Conservation (phyloP, 192 early-diverging fungal species). For the Oehlia diaphana region DNA sequence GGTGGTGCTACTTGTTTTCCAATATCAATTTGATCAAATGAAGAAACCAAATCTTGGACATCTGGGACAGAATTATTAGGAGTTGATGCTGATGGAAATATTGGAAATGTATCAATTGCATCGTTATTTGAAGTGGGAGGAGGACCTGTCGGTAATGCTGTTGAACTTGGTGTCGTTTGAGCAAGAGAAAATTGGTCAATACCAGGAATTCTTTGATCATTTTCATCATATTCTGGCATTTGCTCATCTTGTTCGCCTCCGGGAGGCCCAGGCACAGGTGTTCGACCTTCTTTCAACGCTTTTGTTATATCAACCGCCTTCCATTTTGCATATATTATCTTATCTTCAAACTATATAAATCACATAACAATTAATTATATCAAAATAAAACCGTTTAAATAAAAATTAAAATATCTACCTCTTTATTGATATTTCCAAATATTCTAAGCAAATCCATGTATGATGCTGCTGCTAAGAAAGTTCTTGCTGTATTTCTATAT, state of each 20-base stretch:
- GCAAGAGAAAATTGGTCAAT: constrained; percentile 38
- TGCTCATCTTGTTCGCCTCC: constrained; percentile 28
- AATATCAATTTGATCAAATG: background rate
- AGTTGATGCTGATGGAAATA: constrained; percentile 30
- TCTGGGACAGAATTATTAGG: constrained; percentile 23
- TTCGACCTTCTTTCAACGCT: constrained; percentile 81
- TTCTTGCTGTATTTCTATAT: constrained; percentile 81
- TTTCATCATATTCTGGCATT: background rate
- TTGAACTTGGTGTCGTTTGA: background rate
- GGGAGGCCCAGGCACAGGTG: constrained; percentile 62
- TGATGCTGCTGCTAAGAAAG: constrained; percentile 83
- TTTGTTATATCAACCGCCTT: constrained; percentile 94
- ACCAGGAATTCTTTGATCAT: constrained; percentile 22
- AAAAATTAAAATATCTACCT: constrained; percentile 39
- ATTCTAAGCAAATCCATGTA: constrained; percentile 86
- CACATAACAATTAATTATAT: background rate
- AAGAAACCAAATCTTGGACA: constrained; percentile 8
- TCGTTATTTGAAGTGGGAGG: background rate
- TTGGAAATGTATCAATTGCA: constrained; percentile 19
- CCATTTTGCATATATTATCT: constrained; percentile 96
- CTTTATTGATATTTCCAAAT: constrained; percentile 76
- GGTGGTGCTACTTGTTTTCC: constrained; percentile 4
- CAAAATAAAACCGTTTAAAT: background rate
- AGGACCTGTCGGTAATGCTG: background rate
- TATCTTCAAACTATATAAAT: constrained; percentile 63